These are phyloP conservation scores for Ormosia semicastrata DNA, from an alignment of 306 rosid genomes.

Conservation along the genomic window DNA sequence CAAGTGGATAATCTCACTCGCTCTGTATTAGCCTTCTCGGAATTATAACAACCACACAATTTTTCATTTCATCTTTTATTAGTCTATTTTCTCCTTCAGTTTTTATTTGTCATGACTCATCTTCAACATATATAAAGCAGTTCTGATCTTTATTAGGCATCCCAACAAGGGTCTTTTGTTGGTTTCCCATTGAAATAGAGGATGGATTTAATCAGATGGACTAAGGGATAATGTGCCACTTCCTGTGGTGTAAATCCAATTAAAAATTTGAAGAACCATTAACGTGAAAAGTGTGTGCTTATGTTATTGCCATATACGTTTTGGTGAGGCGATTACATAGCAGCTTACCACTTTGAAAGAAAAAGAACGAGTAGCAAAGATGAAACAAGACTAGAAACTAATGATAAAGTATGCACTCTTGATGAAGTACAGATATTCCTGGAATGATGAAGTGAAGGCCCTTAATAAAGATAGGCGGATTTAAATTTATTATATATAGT, in stretches of 20 bases:
- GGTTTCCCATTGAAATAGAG: neutral
- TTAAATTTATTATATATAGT: conserved; percentile 30
- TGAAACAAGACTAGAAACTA: conserved; percentile 19
- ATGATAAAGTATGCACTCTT: conserved; percentile 9
- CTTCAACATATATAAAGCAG: conserved; percentile 1
- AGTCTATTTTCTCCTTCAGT: neutral
- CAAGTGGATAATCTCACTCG: neutral
- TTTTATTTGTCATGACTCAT: conserved; percentile 11
- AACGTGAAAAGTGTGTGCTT: neutral
- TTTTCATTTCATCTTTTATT: neutral
- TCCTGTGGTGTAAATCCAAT: neutral
- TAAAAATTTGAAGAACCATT: neutral
- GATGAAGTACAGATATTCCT: conserved; percentile 44
- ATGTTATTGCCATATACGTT: neutral
- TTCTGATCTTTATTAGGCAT: neutral
- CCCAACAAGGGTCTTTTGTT: conserved; percentile 4
- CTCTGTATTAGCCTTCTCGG: neutral
- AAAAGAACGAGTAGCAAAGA: neutral
- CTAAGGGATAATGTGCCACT: neutral
- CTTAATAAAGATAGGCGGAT: conserved; percentile 37
- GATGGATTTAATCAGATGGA: neutral
- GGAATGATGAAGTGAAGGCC: conserved; percentile 42
- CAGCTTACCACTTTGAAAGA: neutral
- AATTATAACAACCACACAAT: neutral
- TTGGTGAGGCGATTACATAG: conserved; percentile 5